Base-by-base conservation (phyloP, 2,329 filamentous ascomycete genomes). In the Pseudophaeomoniella oleicola region DNA sequence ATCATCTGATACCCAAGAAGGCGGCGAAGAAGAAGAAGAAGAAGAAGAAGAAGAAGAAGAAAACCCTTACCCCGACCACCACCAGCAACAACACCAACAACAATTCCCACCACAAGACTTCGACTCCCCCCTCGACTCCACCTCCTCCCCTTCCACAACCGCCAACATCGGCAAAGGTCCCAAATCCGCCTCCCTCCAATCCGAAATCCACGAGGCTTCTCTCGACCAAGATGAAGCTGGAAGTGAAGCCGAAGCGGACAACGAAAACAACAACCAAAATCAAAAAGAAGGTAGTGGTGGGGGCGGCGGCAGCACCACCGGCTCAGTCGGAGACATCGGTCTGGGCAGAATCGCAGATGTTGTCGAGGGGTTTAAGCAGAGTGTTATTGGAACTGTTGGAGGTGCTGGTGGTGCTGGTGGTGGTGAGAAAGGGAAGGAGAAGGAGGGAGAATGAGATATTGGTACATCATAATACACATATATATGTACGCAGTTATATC, bases 351-450 rank as follows among this genome's bases (percentile, higher is more conserved):
- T 27, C n/a, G 6, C 22, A 9, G 22, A n/a, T 27, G 22, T 27
- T 6, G n/a, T 27, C 22, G 22, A n/a, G n/a, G n/a, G n/a, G 22
- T 27, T 27, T 6, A 27, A 27, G 22, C 9, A 27, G n/a, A n/a
- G 22, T 6, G 22, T 27, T 27, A 27, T n/a, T 27, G 22, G 22
- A 37, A 30, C 37, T 32, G 35, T 44, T 50, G 2, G 41, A 55
- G 38, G 54, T 41, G 34, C 51, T 44, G 30, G 44, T 46, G 19
- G 44, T 45, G 14, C 33, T 3, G 45, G 37, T 19, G 50, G 41
- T 14, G 40, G 34, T 4, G 45, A 50, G 14, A 42, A 40, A 5
- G 42, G 32, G 4, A 50, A 52, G 30, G 50, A 50, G 13, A 49
- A 47, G 1, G 49, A 48, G 3, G 41, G 45, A 12, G n/a, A n/a